Conservation (phyloP, 352 stramenopile genomes). For the Phytophthora tubulina region DNA sequence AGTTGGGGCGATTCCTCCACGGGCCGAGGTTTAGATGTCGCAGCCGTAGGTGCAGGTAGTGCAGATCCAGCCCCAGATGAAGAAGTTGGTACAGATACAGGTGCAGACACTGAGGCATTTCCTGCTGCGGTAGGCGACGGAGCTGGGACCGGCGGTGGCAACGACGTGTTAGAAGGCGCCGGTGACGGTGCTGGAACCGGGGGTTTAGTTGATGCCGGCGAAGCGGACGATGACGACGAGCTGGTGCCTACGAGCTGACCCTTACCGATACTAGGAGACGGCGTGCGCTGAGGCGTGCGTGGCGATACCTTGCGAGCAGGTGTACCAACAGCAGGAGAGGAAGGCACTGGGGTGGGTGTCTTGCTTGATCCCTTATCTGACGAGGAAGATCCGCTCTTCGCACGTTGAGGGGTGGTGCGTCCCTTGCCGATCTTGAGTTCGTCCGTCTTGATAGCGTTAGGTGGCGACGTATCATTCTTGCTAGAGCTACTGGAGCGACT, state of each 20-base stretch:
- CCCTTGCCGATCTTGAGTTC: conserved; percentile 57
- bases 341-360: conserved; percentile 34
- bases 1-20: conserved; percentile 61
- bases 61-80: conserved; percentile 24
- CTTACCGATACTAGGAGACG: conserved; percentile 44
- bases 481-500: conserved; percentile 56
- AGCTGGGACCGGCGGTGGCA: conserved; percentile 44
- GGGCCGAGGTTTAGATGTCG: conserved; percentile 29
- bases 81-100: conserved; percentile 28
- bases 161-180: conserved; percentile 30
- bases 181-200: conserved; percentile 36
- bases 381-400: conserved; percentile 53
- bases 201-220: conserved; percentile 43
- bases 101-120: conserved; percentile 10
- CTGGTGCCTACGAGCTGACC: conserved; percentile 36
- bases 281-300: conserved; percentile 47
- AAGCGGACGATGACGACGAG: conserved; percentile 49
- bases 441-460: conserved; percentile 47
- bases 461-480: conserved; percentile 61
- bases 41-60: conserved; percentile 33
- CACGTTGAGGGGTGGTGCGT: conserved; percentile 64
- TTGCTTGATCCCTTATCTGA: conserved; percentile 49
- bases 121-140: conserved; percentile 24
- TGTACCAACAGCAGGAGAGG: conserved; percentile 47
- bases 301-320: conserved; percentile 48